Evolutionary conservation across 2,329 filamentous ascomycete species (phyloP), one percentile per base, ranked within the genome.

Genomic region (Beauveria pseudobassiana): DNA sequence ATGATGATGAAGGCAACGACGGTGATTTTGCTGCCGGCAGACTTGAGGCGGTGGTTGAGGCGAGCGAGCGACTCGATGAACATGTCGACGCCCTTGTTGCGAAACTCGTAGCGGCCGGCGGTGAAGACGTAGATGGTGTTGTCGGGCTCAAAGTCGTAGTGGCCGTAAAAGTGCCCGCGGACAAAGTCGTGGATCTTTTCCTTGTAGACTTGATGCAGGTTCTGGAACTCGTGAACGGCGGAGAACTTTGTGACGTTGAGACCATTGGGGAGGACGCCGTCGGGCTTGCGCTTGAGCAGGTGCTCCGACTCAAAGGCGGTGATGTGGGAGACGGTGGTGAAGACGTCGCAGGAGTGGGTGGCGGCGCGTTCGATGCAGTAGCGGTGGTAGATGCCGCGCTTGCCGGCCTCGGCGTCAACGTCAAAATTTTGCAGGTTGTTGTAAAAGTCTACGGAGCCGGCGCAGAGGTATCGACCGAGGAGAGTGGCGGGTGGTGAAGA

Each of bases 31-130:
- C 91, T 96, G 54, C 91, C 91, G 8, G 87, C 77, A 57, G 77
- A 77, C 83, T 98, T 98, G 71, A 99, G 85, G 45, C 89, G 86
- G 79, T 98, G 93, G 77, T 99, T 99, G 69, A 99, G 79, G 49
- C 95, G 90, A 30, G 95, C 95, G 65, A 99, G 80, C 3, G 93
- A 95, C 77, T 99, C 95, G 68, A 99, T 96, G 76, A 98, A 99
- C 95, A 99, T 98, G 76, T 99, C 95, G 10, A 97, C 93, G 71
- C 95, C 95, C 78, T 99, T 99, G 73, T 99, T 99, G 66, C 95
- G 83, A 82, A 93, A 99, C 76, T 99, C 95, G 72, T 99, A 99
- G 65, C 95, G 89, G 63, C 95, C 95, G 7, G 95, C 90, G 3
- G 93, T 99, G 80, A 99, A 99, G 77, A 98, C 89, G 77, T 97